Conservation (phyloP, 2,329 filamentous ascomycete species). For the Fusarium protoensiforme region DNA sequence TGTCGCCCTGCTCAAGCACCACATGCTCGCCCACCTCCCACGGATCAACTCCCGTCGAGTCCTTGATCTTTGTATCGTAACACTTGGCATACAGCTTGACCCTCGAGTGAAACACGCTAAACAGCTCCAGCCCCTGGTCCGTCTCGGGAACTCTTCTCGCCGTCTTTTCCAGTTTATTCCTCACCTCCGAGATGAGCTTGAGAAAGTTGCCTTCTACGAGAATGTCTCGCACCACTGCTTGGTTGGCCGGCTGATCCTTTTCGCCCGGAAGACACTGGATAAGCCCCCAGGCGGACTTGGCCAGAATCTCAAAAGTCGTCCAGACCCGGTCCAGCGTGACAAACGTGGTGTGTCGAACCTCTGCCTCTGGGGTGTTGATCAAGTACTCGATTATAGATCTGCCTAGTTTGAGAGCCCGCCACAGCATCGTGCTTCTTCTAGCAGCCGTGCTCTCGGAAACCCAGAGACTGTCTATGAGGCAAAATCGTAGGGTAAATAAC, state of each 20-base stretch:
- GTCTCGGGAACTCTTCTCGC: neutral
- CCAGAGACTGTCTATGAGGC: neutral
- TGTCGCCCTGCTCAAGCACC: neutral
- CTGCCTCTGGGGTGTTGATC: neutral
- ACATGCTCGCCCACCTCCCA: neutral
- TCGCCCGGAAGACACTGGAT: neutral
- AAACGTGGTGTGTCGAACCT: neutral
- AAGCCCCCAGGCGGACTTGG: neutral
- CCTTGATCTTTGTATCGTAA: neutral
- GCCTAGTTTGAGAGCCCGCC: neutral
- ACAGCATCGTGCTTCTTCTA: neutral
- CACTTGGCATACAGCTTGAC: neutral
- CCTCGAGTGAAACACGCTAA: neutral
- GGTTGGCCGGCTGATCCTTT: neutral
- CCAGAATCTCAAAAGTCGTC: neutral
- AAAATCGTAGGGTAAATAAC: neutral
- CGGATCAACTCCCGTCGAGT: neutral
- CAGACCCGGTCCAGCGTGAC: neutral
- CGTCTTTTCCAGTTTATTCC: neutral
- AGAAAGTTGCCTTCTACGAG: neutral
- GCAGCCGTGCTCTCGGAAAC: neutral
- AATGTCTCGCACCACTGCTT: neutral
- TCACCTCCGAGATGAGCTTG: neutral
- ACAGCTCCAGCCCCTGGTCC: neutral
- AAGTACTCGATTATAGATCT: neutral